Evolutionary conservation across 2,329 filamentous ascomycete genomes (phyloP).

Genomic region (Balansia obtecta): DNA sequence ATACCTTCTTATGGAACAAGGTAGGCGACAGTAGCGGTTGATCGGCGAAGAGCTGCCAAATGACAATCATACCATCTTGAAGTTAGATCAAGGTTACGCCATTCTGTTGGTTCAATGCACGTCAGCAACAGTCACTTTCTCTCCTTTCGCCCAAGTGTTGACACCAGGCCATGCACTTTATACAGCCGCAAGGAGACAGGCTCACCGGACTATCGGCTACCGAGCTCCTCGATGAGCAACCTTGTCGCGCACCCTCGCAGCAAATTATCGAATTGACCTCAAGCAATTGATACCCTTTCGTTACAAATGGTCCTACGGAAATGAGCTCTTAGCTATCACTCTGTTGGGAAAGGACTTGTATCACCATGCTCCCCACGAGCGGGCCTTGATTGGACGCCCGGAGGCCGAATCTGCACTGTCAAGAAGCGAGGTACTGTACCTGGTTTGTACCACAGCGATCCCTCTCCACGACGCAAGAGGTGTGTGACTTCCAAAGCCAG

Average conservation of each 20-base stretch:
- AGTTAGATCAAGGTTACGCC: background rate
- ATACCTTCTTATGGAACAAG: background rate
- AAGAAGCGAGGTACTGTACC: no score
- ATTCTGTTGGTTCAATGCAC: background rate
- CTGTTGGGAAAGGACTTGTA: background rate
- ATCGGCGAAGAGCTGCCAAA: background rate
- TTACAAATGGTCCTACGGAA: background rate
- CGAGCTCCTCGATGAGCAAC: no score
- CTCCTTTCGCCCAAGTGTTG: background rate
- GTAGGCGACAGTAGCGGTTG: background rate
- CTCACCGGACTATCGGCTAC: no score
- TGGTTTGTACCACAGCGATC: background rate
- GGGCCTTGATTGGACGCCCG: constrained; percentile 1
- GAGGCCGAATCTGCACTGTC: background rate
- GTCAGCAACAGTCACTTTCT: background rate
- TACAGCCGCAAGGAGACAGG: background rate
- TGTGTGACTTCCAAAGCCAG: background rate
- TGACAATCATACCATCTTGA: background rate
- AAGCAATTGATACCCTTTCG: no score
- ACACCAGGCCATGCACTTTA: background rate
- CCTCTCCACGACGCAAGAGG: background rate
- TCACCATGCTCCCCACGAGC: background rate
- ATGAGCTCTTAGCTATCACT: background rate
- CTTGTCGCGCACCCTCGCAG: no score
- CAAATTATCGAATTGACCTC: no score